phyloP scores from a whole-genome alignment of 805 yeast species.

The Starmerella powellii region DNA sequence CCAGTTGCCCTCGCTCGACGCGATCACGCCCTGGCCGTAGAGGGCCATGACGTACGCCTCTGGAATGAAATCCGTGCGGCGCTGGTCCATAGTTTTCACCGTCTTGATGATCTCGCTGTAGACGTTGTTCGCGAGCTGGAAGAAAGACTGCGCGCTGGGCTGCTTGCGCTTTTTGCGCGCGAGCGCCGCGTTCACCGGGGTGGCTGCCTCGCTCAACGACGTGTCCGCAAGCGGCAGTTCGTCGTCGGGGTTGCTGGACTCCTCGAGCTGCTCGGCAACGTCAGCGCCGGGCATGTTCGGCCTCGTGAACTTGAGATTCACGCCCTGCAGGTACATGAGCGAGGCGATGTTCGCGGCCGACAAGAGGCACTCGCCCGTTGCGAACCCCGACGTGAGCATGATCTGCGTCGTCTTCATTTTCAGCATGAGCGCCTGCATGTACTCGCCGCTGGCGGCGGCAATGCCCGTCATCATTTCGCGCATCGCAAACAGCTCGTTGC shows the following conservation, averaged over 20 bases:
- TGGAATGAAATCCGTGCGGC: constrained; percentile 30
- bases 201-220: background rate
- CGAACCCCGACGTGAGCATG: constrained; percentile 62
- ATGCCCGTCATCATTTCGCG: constrained; percentile 65
- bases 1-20: constrained; percentile 46
- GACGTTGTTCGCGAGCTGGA: constrained; percentile 11
- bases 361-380: constrained; percentile 50
- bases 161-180: background rate
- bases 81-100: constrained; percentile 14
- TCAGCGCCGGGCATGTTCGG: constrained; percentile 1
- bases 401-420: constrained; percentile 54
- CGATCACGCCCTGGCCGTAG: constrained; percentile 74
- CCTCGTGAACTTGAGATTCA: constrained; percentile 9
- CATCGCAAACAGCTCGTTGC: constrained; percentile 65
- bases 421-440: constrained; percentile 46
- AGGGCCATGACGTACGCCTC: constrained; percentile 70
- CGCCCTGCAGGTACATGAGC: constrained; percentile 46
- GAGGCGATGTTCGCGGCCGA: constrained; percentile 63
- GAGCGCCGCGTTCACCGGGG: background rate
- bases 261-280: background rate
- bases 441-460: constrained; percentile 57
- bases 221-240: constrained; percentile 1
- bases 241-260: constrained; percentile 1
- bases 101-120: constrained; percentile 19
- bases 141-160: constrained; percentile 13